phyloP scores from a whole-genome alignment of 2,329 filamentous ascomycete genomes.

The Alternaria solani region DNA sequence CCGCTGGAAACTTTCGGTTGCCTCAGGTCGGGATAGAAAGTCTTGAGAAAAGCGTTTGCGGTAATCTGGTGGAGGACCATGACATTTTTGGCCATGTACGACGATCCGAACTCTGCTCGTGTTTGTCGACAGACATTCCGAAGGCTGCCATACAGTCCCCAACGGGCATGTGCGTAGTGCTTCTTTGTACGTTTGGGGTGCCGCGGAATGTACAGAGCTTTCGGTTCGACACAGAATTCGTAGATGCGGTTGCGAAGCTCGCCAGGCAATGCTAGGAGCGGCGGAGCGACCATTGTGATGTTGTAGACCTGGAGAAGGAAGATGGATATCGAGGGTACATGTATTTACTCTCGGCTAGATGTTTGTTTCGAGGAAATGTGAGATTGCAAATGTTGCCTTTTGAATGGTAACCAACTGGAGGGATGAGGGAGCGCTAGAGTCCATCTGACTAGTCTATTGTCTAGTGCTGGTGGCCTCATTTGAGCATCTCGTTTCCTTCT shows the following conservation, averaged over 20 bases:
- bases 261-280: background rate
- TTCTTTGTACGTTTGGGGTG: background rate
- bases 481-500: background rate
- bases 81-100: background rate
- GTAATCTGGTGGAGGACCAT: background rate
- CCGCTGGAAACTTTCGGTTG: fast-evolving
- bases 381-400: background rate
- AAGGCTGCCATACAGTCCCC: background rate
- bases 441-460: background rate
- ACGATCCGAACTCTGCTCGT: background rate
- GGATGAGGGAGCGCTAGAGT: background rate
- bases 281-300: background rate
- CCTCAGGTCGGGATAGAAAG: background rate
- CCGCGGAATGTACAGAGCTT: background rate
- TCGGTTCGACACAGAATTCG: background rate
- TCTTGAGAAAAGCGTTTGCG: background rate
- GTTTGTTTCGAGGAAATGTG: background rate
- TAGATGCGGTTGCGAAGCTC: conserved; percentile 14
- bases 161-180: background rate
- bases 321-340: background rate
- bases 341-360: no score
- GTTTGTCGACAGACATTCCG: background rate
- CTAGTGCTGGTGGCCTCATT: background rate
- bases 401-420: background rate
- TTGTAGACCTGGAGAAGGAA: background rate